A percentile compares a stretch with the other conserved stretches of the same genome.
Conservation (phyloP, 768 basidiomycete genomes). For the Sutorius australiensis region DNA sequence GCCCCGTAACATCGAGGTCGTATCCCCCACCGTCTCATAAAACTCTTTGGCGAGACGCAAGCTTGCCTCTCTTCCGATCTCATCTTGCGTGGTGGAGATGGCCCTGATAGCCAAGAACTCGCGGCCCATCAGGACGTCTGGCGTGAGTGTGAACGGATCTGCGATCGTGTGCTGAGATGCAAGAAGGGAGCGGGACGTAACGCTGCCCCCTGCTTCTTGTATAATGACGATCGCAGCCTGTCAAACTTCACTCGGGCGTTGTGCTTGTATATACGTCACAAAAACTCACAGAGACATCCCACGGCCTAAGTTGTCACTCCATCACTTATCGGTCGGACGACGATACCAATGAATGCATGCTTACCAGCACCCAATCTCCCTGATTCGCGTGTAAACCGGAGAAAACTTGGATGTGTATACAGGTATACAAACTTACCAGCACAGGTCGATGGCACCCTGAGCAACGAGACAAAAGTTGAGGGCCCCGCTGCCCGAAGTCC, state of each 20-base stretch:
- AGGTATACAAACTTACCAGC: constrained; percentile 53
- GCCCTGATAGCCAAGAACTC: constrained; percentile 76
- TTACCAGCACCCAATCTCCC: constrained; percentile 78
- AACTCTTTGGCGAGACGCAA: constrained; percentile 78
- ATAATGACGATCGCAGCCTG: constrained; percentile 86
- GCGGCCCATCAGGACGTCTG: constrained; percentile 68
- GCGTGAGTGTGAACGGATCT: constrained; percentile 56
- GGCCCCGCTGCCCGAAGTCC: constrained; percentile 81
- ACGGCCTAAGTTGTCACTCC: constrained; percentile 43
- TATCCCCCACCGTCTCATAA: constrained; percentile 72
- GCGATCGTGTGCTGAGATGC: constrained; percentile 26
- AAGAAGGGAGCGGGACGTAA: constrained; percentile 57
- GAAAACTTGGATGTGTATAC: not conserved
- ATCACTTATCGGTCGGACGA: not conserved
- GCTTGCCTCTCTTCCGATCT: constrained; percentile 66
- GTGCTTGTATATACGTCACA: not conserved
- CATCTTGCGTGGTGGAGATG: constrained; percentile 54
- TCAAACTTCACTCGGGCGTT: not conserved
- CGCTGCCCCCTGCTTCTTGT: constrained; percentile 79
- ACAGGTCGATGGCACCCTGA: constrained; percentile 81
- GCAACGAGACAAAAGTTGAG: constrained; percentile 84
- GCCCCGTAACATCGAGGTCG: constrained; percentile 41
- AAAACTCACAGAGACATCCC: constrained; percentile 74
- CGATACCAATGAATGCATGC: constrained; percentile 11
- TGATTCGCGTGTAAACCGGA: constrained; percentile 23